Percentiles rank a stretch among this genome's conserved stretches.
phyloP scores from a whole-genome alignment of 2,329 filamentous ascomycete genomes.

The Decorospora gaudefroyi region DNA sequence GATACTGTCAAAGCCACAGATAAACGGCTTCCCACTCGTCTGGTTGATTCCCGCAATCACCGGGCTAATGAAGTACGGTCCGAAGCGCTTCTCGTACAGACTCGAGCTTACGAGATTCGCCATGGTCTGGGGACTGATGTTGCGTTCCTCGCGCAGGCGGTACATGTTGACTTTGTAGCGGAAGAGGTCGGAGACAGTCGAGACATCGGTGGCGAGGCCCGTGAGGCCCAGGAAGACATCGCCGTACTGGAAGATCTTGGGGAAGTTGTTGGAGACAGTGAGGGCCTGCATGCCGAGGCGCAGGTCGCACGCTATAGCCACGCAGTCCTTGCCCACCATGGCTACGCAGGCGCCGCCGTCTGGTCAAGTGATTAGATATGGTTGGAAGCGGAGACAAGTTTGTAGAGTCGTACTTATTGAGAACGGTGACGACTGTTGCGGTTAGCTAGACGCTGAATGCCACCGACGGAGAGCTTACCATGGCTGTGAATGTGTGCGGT shows the following conservation, averaged over 20 bases:
- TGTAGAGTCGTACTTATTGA: constrained; percentile 74
- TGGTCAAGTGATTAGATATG: constrained; percentile 38
- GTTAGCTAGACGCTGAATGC: constrained; percentile 37
- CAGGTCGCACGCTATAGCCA: constrained; percentile 98
- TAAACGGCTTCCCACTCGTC: constrained; percentile 92
- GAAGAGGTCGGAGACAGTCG: constrained; percentile 93
- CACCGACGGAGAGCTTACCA: constrained; percentile 43
- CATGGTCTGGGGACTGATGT: constrained; percentile 92
- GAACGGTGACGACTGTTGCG: constrained; percentile 79
- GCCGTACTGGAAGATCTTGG: constrained; percentile 98
- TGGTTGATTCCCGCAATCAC: constrained; percentile 94
- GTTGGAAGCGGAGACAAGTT: constrained; percentile 8
- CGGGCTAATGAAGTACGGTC: constrained; percentile 93
- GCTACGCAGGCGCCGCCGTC: constrained; percentile 93
- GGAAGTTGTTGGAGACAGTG: constrained; percentile 99
- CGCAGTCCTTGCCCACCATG: constrained; percentile 99
- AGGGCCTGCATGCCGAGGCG: constrained; percentile 94
- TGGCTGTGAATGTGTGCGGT: constrained; percentile 32
- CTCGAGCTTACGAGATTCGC: constrained; percentile 86
- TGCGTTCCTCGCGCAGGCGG: constrained; percentile 94
- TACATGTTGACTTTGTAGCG: constrained; percentile 99
- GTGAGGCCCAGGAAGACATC: constrained; percentile 95
- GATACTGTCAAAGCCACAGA: constrained; percentile 98
- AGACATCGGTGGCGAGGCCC: constrained; percentile 93
- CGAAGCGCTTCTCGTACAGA: constrained; percentile 94